These are phyloP conservation scores for Nicotiana tomentosiformis DNA, from an alignment of 257 asterid genomes.

Conservation along the genomic window DNA sequence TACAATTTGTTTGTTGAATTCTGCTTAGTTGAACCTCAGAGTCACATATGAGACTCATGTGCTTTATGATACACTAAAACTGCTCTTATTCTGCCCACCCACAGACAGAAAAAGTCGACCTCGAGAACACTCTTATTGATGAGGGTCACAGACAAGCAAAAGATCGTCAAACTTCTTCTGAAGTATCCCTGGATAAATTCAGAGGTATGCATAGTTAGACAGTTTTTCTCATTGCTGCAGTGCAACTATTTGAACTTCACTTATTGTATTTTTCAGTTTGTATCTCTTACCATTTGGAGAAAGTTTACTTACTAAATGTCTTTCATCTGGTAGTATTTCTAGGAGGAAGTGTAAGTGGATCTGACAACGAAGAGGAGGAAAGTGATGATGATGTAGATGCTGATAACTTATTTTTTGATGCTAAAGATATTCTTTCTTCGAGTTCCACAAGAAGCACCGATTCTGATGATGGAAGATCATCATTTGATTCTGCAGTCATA, in stretches of 20 bases:
- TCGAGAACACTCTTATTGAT: conserved; percentile 22
- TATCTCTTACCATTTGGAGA: background rate
- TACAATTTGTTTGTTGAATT: background rate
- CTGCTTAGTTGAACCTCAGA: conserved; percentile 1
- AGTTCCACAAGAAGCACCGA: conserved; percentile 10
- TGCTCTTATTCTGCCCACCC: background rate
- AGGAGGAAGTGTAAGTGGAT: conserved; percentile 19
- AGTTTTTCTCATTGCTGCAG: background rate
- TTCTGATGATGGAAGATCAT: conserved; percentile 12
- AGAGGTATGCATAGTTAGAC: conserved; percentile 5
- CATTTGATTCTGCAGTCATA: conserved; percentile 5
- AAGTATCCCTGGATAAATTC: conserved; percentile 3
- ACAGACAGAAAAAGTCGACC: conserved; percentile 24
- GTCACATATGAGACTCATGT: background rate
- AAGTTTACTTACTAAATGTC: background rate
- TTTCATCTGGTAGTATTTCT: conserved; percentile 2
- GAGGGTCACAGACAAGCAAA: conserved; percentile 20
- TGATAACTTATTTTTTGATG: conserved; percentile 2
- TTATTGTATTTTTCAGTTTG: background rate
- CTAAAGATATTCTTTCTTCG: conserved; percentile 12
- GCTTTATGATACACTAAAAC: background rate
- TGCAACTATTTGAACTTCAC: background rate
- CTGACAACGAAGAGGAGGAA: conserved; percentile 20
- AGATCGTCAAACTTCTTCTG: background rate
- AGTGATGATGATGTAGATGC: conserved; percentile 17